Percentiles rank a stretch among this genome's conserved stretches.
phyloP scores from a whole-genome alignment of 306 rosid species.

The Lathyrus oleraceus region DNA sequence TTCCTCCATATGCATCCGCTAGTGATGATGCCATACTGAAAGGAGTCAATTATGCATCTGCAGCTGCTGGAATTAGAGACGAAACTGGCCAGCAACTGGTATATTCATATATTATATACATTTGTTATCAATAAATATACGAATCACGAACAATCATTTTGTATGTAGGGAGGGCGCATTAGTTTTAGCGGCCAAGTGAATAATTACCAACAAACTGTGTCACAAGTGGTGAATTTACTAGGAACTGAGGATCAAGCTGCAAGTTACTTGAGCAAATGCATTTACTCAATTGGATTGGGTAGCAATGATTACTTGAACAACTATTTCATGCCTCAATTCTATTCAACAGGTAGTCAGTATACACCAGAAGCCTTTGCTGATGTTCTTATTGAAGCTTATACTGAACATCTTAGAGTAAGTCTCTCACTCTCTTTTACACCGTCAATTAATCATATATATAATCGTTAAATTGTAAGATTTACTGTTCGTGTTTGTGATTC shows the following conservation, averaged over 20 bases:
- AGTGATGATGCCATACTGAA: slow-evolving; percentile 61
- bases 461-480: background rate
- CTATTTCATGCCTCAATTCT: slow-evolving; percentile 81
- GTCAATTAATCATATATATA: background rate
- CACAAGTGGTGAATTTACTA: slow-evolving; percentile 65
- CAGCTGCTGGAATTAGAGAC: slow-evolving; percentile 98
- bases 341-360: slow-evolving; percentile 54
- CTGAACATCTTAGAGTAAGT: slow-evolving; percentile 60
- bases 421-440: background rate
- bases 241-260: slow-evolving; percentile 76
- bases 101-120: background rate
- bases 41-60: slow-evolving; percentile 94
- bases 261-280: slow-evolving; percentile 69
- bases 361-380: slow-evolving; percentile 68
- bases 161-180: slow-evolving; percentile 71
- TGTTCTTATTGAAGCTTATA: slow-evolving; percentile 59
- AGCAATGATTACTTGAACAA: slow-evolving; percentile 95
- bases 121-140: too few relatives aligned
- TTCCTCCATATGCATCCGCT: slow-evolving; percentile 57
- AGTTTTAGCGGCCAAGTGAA: slow-evolving; percentile 75
- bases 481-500: background rate
- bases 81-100: slow-evolving; percentile 94
- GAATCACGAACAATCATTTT: background rate
- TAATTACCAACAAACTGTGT: slow-evolving; percentile 66
- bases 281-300: slow-evolving; percentile 82